Base-by-base conservation (phyloP, 2,329 filamentous ascomycete genomes). In the Botryotinia globosa region DNA sequence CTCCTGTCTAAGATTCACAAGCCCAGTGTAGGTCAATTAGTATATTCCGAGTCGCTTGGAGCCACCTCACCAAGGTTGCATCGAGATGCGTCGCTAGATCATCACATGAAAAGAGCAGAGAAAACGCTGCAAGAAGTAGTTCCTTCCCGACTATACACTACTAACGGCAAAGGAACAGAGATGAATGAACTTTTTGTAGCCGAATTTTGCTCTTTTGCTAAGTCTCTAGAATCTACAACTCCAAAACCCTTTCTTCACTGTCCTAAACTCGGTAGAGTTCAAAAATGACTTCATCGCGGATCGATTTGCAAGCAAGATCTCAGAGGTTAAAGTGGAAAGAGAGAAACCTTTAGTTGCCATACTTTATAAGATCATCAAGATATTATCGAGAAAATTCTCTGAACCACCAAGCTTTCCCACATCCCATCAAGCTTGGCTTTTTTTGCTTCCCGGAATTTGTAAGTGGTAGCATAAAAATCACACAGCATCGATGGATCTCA, bases 151-250 rank as follows among this genome's bases (percentile, higher is more conserved):
- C 0, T n/a, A 6, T n/a, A 14, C 25, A 51, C 1, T 51, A n/a
- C 4, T 1, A 54, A 16, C 10, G 0, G 25, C 5, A 6, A 14
- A 0, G 10, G 12, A 54, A n/a, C 12, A n/a, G 45, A 25, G 10
- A 16, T 25, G 1, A 4, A 10, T 6, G 1, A 14, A n/a, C 4
- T 6, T 0, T n/a, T 4, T 12, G 3, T n/a, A 14, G 10, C 25
- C 6, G 25, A n/a, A 51, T 51, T 7, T 12, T 14, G n/a, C 1
- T n/a, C 16, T 54, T n/a, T 54, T n/a, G 1, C 14, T 14, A 16
- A 4, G 10, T n/a, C 25, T n/a, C 48, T 14, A 14, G 12, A 5
- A 6, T n/a, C 1, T n/a, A n/a, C 48, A 51, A n/a, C 25, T 16
- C 25, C 10, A 9, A n/a, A n/a, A n/a, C 48, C 10, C 9, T 12